These are phyloP conservation scores for Poronia punctata DNA, from an alignment of 495 filamentous ascomycete genomes.

Conservation along the genomic window DNA sequence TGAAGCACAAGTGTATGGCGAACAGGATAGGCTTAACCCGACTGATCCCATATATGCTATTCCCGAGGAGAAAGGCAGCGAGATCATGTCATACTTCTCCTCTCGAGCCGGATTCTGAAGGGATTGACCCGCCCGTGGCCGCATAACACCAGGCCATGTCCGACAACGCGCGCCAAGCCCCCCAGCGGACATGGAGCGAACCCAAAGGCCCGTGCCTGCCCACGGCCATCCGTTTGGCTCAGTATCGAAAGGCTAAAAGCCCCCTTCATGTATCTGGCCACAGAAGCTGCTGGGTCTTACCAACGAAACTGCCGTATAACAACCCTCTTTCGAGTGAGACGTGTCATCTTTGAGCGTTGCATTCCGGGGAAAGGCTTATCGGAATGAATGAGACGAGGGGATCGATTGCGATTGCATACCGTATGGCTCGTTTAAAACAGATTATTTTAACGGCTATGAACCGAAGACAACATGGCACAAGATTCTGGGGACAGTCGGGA, in stretches of 20 bases:
- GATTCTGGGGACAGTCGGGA: no score
- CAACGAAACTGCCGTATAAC: slow-evolving; percentile 4
- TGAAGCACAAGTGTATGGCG: slow-evolving; percentile 42
- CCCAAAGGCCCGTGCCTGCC: slow-evolving; percentile 2
- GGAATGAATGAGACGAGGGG: slow-evolving; percentile 1
- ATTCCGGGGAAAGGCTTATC: neutral
- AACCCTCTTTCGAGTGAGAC: neutral
- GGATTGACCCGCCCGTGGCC: slow-evolving; percentile 26
- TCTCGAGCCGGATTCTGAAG: slow-evolving; percentile 44
- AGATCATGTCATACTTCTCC: slow-evolving; percentile 57
- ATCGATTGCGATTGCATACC: slow-evolving; percentile 1
- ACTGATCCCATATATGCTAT: slow-evolving; percentile 85
- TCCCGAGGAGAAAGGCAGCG: slow-evolving; percentile 59
- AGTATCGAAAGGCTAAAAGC: neutral
- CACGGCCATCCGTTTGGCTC: neutral
- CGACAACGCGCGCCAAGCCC: slow-evolving; percentile 24
- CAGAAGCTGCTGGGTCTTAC: neutral
- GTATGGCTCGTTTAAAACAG: neutral
- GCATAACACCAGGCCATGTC: slow-evolving; percentile 27
- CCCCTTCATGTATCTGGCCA: neutral
- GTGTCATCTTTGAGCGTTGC: neutral
- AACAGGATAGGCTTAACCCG: slow-evolving; percentile 44
- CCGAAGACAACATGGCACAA: neutral
- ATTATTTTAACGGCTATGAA: neutral
- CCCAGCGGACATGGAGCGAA: slow-evolving; percentile 19